Percentiles rank a stretch among this genome's conserved stretches.
These are phyloP conservation scores for Hansenula sp. DNA, from an alignment of 1,139 yeast species.

Conservation along the genomic window DNA sequence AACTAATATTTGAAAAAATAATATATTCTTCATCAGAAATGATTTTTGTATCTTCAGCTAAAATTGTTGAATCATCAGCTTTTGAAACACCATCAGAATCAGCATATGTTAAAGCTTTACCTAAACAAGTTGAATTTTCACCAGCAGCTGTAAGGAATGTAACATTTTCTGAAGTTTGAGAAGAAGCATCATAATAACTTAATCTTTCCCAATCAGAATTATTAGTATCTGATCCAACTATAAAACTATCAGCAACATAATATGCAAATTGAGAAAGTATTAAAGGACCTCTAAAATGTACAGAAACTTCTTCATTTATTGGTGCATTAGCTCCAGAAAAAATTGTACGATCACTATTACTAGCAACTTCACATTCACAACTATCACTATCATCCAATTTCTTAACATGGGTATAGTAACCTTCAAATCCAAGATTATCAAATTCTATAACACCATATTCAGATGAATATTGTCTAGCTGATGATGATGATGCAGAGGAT, in stretches of 20 bases:
- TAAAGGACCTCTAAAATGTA: constrained; percentile 78
- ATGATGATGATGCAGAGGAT: constrained; percentile 5
- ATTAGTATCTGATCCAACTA: constrained; percentile 26
- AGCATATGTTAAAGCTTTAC: constrained; percentile 56
- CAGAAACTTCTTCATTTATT: constrained; percentile 64
- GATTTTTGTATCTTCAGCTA: constrained; percentile 44
- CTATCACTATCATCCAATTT: constrained; percentile 38
- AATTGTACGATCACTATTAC: constrained; percentile 26
- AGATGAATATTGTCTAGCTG: constrained; percentile 4
- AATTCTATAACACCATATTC: constrained; percentile 43
- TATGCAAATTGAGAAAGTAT: constrained; percentile 60
- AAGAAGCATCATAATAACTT: constrained; percentile 39
- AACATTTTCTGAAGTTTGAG: constrained; percentile 46
- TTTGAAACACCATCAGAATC: constrained; percentile 38
- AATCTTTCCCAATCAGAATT: constrained; percentile 39
- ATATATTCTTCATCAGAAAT: constrained; percentile 55
- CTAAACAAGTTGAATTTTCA: constrained; percentile 52
- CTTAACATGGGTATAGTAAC: constrained; percentile 58
- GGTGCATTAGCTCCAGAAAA: constrained; percentile 68
- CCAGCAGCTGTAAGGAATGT: constrained; percentile 59
- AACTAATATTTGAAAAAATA: constrained; percentile 54
- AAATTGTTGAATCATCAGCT: constrained; percentile 41
- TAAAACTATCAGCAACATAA: constrained; percentile 38
- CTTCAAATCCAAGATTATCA: constrained; percentile 61
- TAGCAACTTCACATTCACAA: constrained; percentile 47